These are phyloP conservation scores for Globisporangium orthogonon DNA, from an alignment of 352 stramenopile genomes.

Conservation along the genomic window DNA sequence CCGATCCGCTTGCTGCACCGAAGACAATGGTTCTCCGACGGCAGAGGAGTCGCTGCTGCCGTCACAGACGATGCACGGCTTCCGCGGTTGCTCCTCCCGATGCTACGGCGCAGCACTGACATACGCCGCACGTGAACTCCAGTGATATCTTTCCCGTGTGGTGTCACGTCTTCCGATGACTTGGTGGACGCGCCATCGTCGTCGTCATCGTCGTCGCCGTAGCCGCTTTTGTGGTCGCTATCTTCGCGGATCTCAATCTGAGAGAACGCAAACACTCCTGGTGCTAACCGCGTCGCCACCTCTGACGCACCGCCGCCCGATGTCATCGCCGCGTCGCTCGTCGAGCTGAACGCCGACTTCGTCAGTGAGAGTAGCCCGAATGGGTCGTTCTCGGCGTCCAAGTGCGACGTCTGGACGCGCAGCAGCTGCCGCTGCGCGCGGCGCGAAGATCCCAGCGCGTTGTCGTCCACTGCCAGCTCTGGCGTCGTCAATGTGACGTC, in stretches of 20 bases:
- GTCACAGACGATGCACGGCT: not conserved
- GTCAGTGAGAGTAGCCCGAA: slow-evolving; percentile 42
- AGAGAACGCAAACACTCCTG: slow-evolving; percentile 42
- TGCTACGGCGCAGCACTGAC: not conserved
- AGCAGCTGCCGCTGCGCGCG: slow-evolving; percentile 22
- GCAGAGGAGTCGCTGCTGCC: slow-evolving; percentile 4
- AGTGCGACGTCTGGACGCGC: slow-evolving; percentile 29
- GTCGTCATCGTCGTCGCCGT: slow-evolving; percentile 4
- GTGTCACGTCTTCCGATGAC: slow-evolving; percentile 9
- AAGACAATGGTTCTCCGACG: slow-evolving; percentile 26
- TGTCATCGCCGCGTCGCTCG: slow-evolving; percentile 2
- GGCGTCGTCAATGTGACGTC: not conserved
- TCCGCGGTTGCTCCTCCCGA: slow-evolving; percentile 4
- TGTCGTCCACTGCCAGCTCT: not conserved
- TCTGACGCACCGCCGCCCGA: slow-evolving; percentile 8
- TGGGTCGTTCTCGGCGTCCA: slow-evolving; percentile 40
- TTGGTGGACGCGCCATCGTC: slow-evolving; percentile 9
- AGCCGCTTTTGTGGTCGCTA: slow-evolving; percentile 15
- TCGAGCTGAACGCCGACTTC: slow-evolving; percentile 34
- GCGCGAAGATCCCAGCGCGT: slow-evolving; percentile 12
- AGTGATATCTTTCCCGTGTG: not conserved
- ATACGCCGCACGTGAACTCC: not conserved
- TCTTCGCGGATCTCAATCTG: slow-evolving; percentile 35
- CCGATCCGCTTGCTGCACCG: slow-evolving; percentile 41
- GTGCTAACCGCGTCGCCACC: slow-evolving; percentile 9